These are phyloP conservation scores for Trifolium subterraneum DNA, from an alignment of 306 rosid species.

Conservation along the genomic window DNA sequence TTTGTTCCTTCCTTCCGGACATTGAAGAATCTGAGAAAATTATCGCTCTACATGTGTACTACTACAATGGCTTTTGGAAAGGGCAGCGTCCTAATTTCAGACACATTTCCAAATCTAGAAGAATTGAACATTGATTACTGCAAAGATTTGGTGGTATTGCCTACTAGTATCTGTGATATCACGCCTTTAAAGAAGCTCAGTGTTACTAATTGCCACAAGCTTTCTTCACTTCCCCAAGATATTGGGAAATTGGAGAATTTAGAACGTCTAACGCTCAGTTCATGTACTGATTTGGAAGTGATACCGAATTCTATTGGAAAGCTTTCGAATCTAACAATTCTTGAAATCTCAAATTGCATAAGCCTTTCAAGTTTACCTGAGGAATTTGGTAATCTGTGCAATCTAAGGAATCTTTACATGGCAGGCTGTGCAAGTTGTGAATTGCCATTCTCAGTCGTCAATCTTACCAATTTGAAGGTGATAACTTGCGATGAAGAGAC, in stretches of 20 bases:
- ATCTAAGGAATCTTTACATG: slow-evolving; percentile 54
- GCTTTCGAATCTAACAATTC: slow-evolving; percentile 41
- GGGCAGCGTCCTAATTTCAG: slow-evolving; percentile 38
- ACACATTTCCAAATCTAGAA: slow-evolving; percentile 50
- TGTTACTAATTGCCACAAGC: slow-evolving; percentile 50
- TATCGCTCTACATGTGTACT: slow-evolving; percentile 64
- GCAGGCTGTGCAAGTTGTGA: slow-evolving; percentile 49
- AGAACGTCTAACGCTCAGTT: slow-evolving; percentile 44
- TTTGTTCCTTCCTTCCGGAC: slow-evolving; percentile 49
- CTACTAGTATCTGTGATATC: slow-evolving; percentile 40
- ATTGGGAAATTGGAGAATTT: slow-evolving; percentile 42
- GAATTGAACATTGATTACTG: slow-evolving; percentile 53
- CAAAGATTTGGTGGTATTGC: slow-evolving; percentile 45
- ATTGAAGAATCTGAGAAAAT: slow-evolving; percentile 51
- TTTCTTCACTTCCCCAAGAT: slow-evolving; percentile 40
- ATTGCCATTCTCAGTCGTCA: slow-evolving; percentile 50
- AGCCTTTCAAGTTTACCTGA: slow-evolving; percentile 55
- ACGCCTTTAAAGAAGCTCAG: slow-evolving; percentile 39
- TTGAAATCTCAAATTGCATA: slow-evolving; percentile 69
- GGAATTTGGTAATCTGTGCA: slow-evolving; percentile 48
- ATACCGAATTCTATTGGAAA: slow-evolving; percentile 50
- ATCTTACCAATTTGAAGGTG: slow-evolving; percentile 50
- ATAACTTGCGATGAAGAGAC: slow-evolving; percentile 66
- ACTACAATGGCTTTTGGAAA: slow-evolving; percentile 49
- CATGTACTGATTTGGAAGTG: slow-evolving; percentile 42